These are phyloP conservation scores for Heliosperma pusillum DNA, from an alignment of 148 eudicot genomes.

Conservation along the genomic window DNA sequence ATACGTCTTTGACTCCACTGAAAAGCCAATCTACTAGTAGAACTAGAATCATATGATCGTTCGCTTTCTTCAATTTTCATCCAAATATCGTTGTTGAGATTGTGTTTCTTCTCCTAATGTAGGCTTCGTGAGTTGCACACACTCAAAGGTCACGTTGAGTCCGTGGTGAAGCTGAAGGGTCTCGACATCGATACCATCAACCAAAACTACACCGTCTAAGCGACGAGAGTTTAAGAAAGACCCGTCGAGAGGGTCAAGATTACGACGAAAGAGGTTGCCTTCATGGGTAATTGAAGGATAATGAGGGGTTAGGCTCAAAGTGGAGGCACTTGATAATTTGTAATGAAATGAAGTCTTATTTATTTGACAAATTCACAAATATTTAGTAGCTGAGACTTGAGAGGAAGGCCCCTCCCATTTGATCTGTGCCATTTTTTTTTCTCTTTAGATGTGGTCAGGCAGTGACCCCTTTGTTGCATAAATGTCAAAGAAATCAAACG, in stretches of 20 bases:
- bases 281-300: slow-evolving; percentile 21
- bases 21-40: no score
- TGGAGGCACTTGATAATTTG: not conserved
- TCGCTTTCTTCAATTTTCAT: not conserved
- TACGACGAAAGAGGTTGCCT: slow-evolving; percentile 26
- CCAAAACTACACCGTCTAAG: slow-evolving; percentile 76
- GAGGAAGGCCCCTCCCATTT: slow-evolving; percentile 20
- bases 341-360: slow-evolving; percentile 10
- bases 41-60: not conserved
- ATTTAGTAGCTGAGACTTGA: slow-evolving; percentile 21
- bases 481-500: not conserved
- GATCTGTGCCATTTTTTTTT: not conserved
- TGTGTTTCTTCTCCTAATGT: not conserved
- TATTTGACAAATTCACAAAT: slow-evolving; percentile 17
- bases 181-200: slow-evolving; percentile 79
- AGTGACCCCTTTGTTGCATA: slow-evolving; percentile 2
- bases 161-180: slow-evolving; percentile 87
- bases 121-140: slow-evolving; percentile 92
- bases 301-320: slow-evolving; percentile 12
- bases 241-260: slow-evolving; percentile 5
- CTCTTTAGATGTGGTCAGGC: slow-evolving; percentile 18
- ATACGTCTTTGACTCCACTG: no score
- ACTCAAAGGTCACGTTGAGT: slow-evolving; percentile 91
- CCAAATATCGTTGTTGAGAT: not conserved
- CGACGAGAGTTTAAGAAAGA: not conserved